Percentiles rank a stretch among this genome's conserved stretches.
Evolutionary conservation across 805 yeast genomes (phyloP).

Genomic region (Maudiozyma serrabonitensis): DNA sequence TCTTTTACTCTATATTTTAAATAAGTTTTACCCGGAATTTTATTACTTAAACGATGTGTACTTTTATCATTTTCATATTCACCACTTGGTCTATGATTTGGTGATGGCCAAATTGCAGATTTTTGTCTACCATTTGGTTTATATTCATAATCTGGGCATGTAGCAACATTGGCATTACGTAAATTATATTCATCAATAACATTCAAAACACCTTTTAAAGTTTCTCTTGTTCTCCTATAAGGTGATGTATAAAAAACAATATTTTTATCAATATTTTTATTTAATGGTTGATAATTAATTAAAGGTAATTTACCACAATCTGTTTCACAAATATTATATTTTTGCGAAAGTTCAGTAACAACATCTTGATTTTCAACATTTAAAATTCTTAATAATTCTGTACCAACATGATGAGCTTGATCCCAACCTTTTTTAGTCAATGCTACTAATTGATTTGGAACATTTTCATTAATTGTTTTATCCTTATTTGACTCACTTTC

Average conservation of each 20-base stretch:
- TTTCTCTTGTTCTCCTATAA: constrained; percentile 73
- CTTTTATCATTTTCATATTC: constrained; percentile 17
- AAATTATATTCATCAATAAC: constrained; percentile 36
- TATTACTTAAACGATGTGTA: constrained; percentile 6
- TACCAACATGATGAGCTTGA: constrained; percentile 56
- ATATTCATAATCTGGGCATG: constrained; percentile 11
- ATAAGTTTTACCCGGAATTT: constrained; percentile 16
- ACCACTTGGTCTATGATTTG: constrained; percentile 17
- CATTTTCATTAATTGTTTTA: constrained; percentile 64
- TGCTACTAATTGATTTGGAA: constrained; percentile 73
- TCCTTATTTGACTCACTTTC: constrained; percentile 87
- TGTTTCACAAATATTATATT: constrained; percentile 10
- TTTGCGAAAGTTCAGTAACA: constrained; percentile 13
- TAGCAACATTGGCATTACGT: constrained; percentile 17
- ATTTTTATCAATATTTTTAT: constrained; percentile 39
- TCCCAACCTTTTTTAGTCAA: constrained; percentile 61
- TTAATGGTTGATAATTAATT: constrained; percentile 13
- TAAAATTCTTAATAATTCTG: constrained; percentile 30
- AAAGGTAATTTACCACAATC: constrained; percentile 11
- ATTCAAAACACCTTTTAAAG: constrained; percentile 59
- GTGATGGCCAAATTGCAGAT: constrained; percentile 23
- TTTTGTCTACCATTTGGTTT: constrained; percentile 20
- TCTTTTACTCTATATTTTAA: constrained; percentile 55
- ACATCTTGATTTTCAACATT: constrained; percentile 20
- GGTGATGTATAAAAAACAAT: constrained; percentile 81